phyloP scores from a whole-genome alignment of 179 eudicot genomes.

The Drosera spatulata region DNA sequence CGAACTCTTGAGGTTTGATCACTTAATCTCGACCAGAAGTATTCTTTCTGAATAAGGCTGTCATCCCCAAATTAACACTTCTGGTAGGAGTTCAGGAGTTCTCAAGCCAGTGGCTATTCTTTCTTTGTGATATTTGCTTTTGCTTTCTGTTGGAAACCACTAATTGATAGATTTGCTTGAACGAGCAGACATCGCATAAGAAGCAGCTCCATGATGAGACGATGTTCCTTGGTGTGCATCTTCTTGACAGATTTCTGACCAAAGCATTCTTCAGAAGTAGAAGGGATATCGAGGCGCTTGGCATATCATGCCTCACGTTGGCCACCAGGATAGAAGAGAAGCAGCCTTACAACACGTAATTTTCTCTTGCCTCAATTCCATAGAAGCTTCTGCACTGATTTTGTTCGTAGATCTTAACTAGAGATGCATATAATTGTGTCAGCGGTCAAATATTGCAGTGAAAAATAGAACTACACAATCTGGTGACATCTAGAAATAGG shows the following conservation, averaged over 20 bases:
- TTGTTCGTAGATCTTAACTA: not conserved
- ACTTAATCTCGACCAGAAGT: too few relatives aligned
- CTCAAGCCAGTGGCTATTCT: too few relatives aligned
- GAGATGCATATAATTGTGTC: not conserved
- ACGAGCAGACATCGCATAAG: conserved; percentile 49
- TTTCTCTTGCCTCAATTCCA: not conserved
- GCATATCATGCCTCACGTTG: conserved; percentile 80
- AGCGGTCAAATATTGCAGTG: too few relatives aligned
- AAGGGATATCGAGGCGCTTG: conserved; percentile 69
- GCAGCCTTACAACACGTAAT: conserved; percentile 83
- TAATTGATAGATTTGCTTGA: conserved; percentile 1
- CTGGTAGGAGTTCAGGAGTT: too few relatives aligned
- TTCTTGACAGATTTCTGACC: conserved; percentile 75
- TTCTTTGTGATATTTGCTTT: too few relatives aligned
- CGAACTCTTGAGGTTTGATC: too few relatives aligned
- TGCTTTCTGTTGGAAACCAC: too few relatives aligned
- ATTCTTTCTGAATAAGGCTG: too few relatives aligned
- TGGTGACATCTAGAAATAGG: too few relatives aligned
- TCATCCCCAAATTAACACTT: too few relatives aligned
- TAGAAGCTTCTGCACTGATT: not conserved
- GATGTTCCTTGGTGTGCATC: conserved; percentile 63
- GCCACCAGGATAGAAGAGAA: conserved; percentile 94
- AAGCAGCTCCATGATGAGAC: conserved; percentile 73
- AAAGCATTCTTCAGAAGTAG: conserved; percentile 67
- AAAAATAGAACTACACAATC: too few relatives aligned